Evolutionary conservation across 345 rosid genomes (phyloP).

Genomic region (Gossypium turneri): DNA sequence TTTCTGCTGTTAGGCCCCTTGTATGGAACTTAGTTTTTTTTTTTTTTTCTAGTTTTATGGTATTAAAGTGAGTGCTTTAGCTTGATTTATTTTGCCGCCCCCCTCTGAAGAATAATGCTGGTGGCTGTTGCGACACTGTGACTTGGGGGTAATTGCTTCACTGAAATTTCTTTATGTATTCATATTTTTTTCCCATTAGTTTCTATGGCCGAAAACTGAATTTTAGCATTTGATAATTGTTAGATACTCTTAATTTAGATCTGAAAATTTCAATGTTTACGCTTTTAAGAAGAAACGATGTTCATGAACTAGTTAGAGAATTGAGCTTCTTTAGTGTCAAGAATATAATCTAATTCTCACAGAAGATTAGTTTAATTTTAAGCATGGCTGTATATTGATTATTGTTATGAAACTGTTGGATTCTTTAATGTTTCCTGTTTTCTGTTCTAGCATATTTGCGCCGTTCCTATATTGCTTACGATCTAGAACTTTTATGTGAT

Average conservation of each 20-base stretch:
- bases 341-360: not conserved
- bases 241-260: not conserved
- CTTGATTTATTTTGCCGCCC: conserved; percentile 22
- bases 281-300: not conserved
- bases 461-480: not conserved
- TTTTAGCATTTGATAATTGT: not conserved
- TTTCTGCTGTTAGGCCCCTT: not conserved
- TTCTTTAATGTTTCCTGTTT: not conserved
- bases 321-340: not conserved
- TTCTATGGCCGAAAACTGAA: not conserved
- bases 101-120: not conserved
- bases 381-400: not conserved
- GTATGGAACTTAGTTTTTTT: conserved; percentile 10
- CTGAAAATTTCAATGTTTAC: not conserved
- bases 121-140: not conserved
- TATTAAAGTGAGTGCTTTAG: conserved; percentile 3
- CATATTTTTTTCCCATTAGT: not conserved
- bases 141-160: conserved; percentile 1
- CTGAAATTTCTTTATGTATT: conserved; percentile 1
- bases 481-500: conserved; percentile 13
- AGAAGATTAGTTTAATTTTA: not conserved
- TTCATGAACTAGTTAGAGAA: not conserved
- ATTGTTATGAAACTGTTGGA: not conserved
- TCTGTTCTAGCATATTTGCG: not conserved
- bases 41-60: not conserved